Percentiles rank a stretch among this genome's conserved stretches.
Evolutionary conservation across 257 asterid genomes (phyloP).

Genomic region (Nicotiana tabacum): DNA sequence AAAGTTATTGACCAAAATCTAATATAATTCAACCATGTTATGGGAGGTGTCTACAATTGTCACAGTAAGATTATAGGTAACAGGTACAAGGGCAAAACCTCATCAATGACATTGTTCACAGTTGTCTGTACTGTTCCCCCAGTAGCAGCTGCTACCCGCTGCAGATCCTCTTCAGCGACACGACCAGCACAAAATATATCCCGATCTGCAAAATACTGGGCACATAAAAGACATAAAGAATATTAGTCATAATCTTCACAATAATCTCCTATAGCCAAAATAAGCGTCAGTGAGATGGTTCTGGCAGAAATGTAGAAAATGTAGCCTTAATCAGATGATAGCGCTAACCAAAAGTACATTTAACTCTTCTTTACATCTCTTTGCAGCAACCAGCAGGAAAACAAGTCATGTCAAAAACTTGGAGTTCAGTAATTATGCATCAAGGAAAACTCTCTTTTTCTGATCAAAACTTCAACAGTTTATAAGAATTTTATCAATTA

Average conservation of each 20-base stretch:
- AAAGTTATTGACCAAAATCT: background rate
- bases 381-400: background rate
- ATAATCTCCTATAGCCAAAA: background rate
- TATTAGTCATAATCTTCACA: background rate
- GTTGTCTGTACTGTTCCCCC: constrained; percentile 92
- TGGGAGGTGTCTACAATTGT: background rate
- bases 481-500: background rate
- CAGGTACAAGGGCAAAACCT: constrained; percentile 39
- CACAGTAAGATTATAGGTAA: background rate
- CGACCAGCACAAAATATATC: constrained; percentile 97
- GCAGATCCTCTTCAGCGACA: constrained; percentile 82
- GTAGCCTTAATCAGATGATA: background rate
- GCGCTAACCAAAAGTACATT: background rate
- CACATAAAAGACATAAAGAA: constrained; percentile 10
- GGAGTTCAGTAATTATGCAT: background rate
- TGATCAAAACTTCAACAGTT: background rate
- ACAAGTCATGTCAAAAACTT: background rate
- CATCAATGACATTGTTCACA: constrained; percentile 79
- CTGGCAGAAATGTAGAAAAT: background rate
- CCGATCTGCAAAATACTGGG: constrained; percentile 91
- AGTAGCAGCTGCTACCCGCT: constrained; percentile 83
- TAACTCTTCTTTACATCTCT: background rate
- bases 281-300: background rate
- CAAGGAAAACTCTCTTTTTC: background rate
- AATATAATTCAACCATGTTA: background rate